phyloP scores from a whole-genome alignment of 257 asterid species.

The Haberlea rhodopensis region DNA sequence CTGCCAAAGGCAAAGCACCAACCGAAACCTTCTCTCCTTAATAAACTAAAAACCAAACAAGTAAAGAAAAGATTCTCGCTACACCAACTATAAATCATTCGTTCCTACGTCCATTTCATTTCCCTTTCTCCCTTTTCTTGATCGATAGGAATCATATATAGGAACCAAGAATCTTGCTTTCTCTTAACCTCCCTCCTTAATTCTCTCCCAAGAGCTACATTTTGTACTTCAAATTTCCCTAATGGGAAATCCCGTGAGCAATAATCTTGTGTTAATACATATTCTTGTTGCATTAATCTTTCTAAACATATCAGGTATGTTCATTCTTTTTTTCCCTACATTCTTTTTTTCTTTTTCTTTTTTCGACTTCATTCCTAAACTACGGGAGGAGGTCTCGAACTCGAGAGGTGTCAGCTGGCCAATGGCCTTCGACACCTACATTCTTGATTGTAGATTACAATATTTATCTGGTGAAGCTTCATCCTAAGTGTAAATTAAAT shows the following conservation, averaged over 20 bases:
- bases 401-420: no score
- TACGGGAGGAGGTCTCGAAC: no score
- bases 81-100: slow-evolving; percentile 29
- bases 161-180: slow-evolving; percentile 21
- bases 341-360: background rate
- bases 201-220: background rate
- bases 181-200: slow-evolving; percentile 11
- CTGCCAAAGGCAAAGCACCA: slow-evolving; percentile 33
- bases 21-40: slow-evolving; percentile 26
- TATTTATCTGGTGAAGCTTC: background rate
- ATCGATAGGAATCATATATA: background rate
- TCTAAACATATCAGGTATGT: slow-evolving; percentile 33
- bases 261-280: background rate
- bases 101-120: slow-evolving; percentile 33
- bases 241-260: background rate
- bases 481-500: no score
- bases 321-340: no score
- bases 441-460: background rate
- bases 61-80: slow-evolving; percentile 45
- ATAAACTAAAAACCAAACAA: slow-evolving; percentile 39
- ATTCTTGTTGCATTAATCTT: slow-evolving; percentile 17
- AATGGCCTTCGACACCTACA: no score
- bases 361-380: no score
- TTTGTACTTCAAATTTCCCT: slow-evolving; percentile 14
- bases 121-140: slow-evolving; percentile 33